Evolutionary conservation across 352 stramenopile genomes (phyloP), one percentile per base, ranked within the genome.

Genomic region (Phytophthora sp.): DNA sequence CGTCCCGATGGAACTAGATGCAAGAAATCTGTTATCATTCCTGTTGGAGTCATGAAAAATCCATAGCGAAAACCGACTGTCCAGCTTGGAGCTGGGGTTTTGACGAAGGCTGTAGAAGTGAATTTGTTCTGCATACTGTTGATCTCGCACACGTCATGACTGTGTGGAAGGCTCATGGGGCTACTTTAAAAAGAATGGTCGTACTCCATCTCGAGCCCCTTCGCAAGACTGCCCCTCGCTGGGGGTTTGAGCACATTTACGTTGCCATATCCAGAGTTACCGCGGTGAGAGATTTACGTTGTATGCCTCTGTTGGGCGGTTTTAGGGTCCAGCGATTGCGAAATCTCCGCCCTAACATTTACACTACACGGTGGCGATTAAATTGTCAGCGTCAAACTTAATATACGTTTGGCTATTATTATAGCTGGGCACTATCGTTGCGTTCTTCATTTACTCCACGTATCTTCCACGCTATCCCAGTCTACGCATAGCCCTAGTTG

Each of bases 81-180:
- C 27, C 45, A 27, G 4, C 27, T 59, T 11, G 56, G 56, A 3
- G 17, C 24, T 10, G 30, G 48, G n/a, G 17, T 56, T 8, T 44
- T 42, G 15, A 17, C 4, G 17, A 62, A 41, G 9, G 18, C 44
- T 4, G 7, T 43, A 7, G 24, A 51, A n/a, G 5, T 66, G 20
- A 50, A 3, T 66, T 34, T 24, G 12, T 27, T 6, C 31, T 57
- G 12, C 65, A 66, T 38, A 58, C 58, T 10, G 65, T 74, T 6
- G 58, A 74, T 21, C 8, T 74, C 2, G 57, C 45, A 2, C 13
- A 48, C 2, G 53, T 66, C 2, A 59, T 69, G n/a, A 66, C 55
- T 6, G 50, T 66, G 0, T 66, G 51, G 55, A 74, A 74, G 15
- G 57, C 65, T 1, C 65, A 69, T 37, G 49, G 65, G 9, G 34